These are phyloP conservation scores for Umbelopsis ramanniana DNA, from an alignment of 192 early-diverging fungal genomes.

Conservation along the genomic window DNA sequence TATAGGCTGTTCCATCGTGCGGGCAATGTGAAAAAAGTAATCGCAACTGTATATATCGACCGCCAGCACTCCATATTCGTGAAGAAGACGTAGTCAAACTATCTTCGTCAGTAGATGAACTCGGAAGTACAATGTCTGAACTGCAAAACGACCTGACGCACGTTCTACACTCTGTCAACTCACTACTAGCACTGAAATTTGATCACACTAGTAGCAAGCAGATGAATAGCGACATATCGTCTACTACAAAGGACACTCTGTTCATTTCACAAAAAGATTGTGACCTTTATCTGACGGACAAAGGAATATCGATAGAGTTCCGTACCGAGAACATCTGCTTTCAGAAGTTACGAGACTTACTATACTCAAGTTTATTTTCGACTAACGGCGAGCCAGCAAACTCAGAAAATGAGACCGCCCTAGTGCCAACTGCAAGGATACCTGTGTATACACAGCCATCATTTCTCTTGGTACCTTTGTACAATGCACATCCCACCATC, in stretches of 20 bases:
- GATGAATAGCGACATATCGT: background rate
- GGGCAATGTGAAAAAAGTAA: background rate
- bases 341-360: conserved; percentile 1
- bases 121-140: background rate
- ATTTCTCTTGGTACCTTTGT: background rate
- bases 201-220: background rate
- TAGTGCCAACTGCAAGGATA: background rate
- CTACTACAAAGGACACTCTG: background rate
- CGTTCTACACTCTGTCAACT: conserved; percentile 6
- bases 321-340: conserved; percentile 13
- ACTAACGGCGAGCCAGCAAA: background rate
- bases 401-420: background rate
- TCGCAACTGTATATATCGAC: background rate
- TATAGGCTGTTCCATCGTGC: background rate
- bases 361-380: background rate
- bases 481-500: background rate
- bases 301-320: conserved; percentile 21
- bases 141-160: conserved; percentile 4
- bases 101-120: background rate
- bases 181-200: background rate
- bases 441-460: background rate
- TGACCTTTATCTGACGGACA: conserved; percentile 5
- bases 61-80: conserved; percentile 20
- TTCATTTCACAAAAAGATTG: background rate
- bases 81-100: conserved; percentile 22